These are phyloP conservation scores for Xylariaceae sp. DNA, from an alignment of 2,329 filamentous ascomycete species.

Conservation along the genomic window DNA sequence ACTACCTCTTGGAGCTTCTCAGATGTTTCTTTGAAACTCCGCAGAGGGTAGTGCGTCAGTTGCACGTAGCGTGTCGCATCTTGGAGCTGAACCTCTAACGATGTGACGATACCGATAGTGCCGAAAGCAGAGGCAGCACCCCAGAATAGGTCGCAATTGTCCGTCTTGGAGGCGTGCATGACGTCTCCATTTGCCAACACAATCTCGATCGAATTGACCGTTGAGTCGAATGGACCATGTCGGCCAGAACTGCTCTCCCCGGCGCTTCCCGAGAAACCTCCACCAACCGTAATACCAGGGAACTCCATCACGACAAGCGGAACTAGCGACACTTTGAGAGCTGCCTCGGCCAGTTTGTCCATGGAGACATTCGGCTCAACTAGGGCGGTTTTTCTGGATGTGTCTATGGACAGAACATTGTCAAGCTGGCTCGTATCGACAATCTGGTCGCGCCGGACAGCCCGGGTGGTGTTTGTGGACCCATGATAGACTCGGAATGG, in stretches of 20 bases:
- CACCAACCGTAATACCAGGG: conserved; percentile 68
- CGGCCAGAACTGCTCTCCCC: conserved; percentile 69
- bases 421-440: conserved; percentile 66
- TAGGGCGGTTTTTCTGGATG: conserved; percentile 51
- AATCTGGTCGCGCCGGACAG: conserved; percentile 50
- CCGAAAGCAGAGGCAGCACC: conserved; percentile 65
- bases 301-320: conserved; percentile 71
- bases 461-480: conserved; percentile 72
- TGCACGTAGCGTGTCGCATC: conserved; percentile 55
- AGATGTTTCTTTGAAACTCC: conserved; percentile 38
- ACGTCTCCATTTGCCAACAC: conserved; percentile 61
- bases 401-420: conserved; percentile 61
- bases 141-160: conserved; percentile 59
- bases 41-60: conserved; percentile 52
- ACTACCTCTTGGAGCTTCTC: conserved; percentile 45
- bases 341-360: conserved; percentile 59
- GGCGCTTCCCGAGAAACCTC: conserved; percentile 64
- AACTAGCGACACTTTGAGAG: conserved; percentile 54
- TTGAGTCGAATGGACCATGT: conserved; percentile 64
- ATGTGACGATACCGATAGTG: conserved; percentile 64
- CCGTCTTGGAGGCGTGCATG: conserved; percentile 50
- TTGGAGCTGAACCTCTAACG: conserved; percentile 59
- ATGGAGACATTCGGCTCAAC: conserved; percentile 70
- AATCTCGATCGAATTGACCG: conserved; percentile 61
- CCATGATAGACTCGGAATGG: conserved; percentile 77